Evolutionary conservation across 2,329 filamentous ascomycete genomes (phyloP).

Genomic region (Pestalotiopsis sp.): DNA sequence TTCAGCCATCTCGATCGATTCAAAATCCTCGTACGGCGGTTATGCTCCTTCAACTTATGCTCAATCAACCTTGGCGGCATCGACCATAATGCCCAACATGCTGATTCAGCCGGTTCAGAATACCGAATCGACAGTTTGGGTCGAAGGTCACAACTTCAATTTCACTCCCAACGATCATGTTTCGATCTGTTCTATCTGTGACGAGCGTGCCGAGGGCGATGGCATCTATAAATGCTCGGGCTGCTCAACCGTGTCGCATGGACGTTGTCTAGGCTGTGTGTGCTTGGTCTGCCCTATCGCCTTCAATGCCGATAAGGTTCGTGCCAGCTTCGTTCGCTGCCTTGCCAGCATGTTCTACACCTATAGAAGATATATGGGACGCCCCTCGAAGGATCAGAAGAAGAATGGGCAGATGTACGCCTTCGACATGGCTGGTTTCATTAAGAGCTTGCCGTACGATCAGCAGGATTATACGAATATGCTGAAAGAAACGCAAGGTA

Average conservation of each 20-base stretch:
- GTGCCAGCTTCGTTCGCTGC: constrained; percentile 66
- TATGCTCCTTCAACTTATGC: constrained; percentile 86
- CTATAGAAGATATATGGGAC: constrained; percentile 64
- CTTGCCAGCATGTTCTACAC: constrained; percentile 68
- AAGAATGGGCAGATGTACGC: constrained; percentile 60
- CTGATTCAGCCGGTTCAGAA: constrained; percentile 77
- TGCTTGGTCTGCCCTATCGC: constrained; percentile 65
- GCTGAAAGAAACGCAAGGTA: constrained; percentile 70
- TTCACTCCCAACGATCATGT: constrained; percentile 61
- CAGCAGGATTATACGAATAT: constrained; percentile 66
- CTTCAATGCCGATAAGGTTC: constrained; percentile 63
- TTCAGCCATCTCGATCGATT: constrained; percentile 61
- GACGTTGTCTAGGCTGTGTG: constrained; percentile 62
- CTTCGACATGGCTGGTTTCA: constrained; percentile 67
- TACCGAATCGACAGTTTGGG: constrained; percentile 79
- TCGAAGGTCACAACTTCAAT: constrained; percentile 81
- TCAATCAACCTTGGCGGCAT: constrained; percentile 82
- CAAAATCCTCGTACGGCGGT: constrained; percentile 71
- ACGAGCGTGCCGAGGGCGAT: constrained; percentile 71
- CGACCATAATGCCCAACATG: constrained; percentile 85
- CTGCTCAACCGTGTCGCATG: constrained; percentile 60
- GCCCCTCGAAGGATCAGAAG: constrained; percentile 63
- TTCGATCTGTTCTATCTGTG: constrained; percentile 71
- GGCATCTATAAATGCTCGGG: constrained; percentile 75
- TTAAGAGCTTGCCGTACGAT: constrained; percentile 65